Percentiles rank a stretch among this genome's conserved stretches.
Conservation (phyloP, 129 eudicot species). For the Flaveria sonorensis region DNA sequence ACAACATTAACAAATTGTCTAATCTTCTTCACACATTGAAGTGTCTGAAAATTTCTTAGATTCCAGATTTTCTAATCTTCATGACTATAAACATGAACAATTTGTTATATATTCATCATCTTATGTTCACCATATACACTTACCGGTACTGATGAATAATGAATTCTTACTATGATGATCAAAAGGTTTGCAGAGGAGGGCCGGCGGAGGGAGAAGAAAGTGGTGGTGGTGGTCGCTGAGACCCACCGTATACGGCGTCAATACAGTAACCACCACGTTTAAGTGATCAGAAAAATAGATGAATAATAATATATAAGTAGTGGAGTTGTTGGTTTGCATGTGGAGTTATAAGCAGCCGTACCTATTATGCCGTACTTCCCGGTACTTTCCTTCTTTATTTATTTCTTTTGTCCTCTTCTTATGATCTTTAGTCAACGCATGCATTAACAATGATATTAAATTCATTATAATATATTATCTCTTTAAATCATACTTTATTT, state of each 20-base stretch:
- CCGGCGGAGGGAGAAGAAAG: background rate
- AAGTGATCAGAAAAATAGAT: background rate
- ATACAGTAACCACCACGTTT: background rate
- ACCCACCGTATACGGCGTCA: background rate
- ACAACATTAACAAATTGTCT: too few relatives aligned
- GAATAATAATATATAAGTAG: background rate
- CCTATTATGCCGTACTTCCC: slow-evolving; percentile 8
- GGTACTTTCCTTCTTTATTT: background rate
- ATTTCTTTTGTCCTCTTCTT: background rate
- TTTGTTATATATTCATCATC: too few relatives aligned
- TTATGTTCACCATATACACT: too few relatives aligned
- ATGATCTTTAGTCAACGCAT: background rate
- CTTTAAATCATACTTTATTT: too few relatives aligned
- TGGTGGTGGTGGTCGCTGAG: background rate
- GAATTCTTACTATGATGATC: background rate
- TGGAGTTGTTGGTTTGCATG: slow-evolving; percentile 1
- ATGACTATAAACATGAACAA: too few relatives aligned
- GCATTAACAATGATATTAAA: background rate
- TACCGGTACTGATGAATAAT: too few relatives aligned
- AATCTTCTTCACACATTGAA: too few relatives aligned
- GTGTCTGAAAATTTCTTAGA: too few relatives aligned
- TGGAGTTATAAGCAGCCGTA: slow-evolving; percentile 4
- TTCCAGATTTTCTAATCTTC: too few relatives aligned
- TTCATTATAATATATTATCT: background rate
- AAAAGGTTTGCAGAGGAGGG: background rate